Percentiles rank a stretch among this genome's conserved stretches.
Evolutionary conservation across 2,329 filamentous ascomycete genomes (phyloP).

Genomic region (Phyllachora maydis): DNA sequence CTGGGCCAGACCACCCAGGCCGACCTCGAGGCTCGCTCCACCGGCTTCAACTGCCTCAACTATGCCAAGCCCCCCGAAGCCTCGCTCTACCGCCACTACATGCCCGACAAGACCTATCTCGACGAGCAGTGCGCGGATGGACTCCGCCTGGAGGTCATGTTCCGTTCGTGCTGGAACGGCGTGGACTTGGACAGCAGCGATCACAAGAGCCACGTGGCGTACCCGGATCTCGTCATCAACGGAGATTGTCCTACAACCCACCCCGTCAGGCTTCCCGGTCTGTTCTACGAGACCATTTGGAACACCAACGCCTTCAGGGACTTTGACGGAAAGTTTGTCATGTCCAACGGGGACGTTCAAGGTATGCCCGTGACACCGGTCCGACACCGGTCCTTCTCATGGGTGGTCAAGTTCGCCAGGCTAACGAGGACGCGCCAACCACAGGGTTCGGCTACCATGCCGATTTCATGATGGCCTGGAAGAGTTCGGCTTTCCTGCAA

Average conservation of each 20-base stretch:
- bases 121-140: conserved; percentile 71
- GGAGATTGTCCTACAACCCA: conserved; percentile 56
- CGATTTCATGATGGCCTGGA: conserved; percentile 69
- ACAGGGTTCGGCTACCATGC: conserved; percentile 56
- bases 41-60: conserved; percentile 93
- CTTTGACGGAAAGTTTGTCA: conserved; percentile 46
- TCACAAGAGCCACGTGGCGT: conserved; percentile 51
- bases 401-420: background rate
- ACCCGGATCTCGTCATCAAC: conserved; percentile 55
- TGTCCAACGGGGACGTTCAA: conserved; percentile 60
- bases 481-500: conserved; percentile 40
- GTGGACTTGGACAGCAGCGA: conserved; percentile 31
- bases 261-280: conserved; percentile 44
- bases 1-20: conserved; percentile 44
- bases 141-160: conserved; percentile 65
- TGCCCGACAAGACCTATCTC: conserved; percentile 62
- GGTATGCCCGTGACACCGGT: conserved; percentile 34
- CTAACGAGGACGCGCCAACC: too few relatives aligned
- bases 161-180: conserved; percentile 80
- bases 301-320: conserved; percentile 44
- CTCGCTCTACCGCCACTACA: conserved; percentile 59
- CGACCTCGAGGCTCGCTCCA: conserved; percentile 54
- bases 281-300: conserved; percentile 81
- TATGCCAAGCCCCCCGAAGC: conserved; percentile 46
- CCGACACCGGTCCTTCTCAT: too few relatives aligned